Conservation (phyloP, 2,329 filamentous ascomycete species). For the Trichoderma sp. region DNA sequence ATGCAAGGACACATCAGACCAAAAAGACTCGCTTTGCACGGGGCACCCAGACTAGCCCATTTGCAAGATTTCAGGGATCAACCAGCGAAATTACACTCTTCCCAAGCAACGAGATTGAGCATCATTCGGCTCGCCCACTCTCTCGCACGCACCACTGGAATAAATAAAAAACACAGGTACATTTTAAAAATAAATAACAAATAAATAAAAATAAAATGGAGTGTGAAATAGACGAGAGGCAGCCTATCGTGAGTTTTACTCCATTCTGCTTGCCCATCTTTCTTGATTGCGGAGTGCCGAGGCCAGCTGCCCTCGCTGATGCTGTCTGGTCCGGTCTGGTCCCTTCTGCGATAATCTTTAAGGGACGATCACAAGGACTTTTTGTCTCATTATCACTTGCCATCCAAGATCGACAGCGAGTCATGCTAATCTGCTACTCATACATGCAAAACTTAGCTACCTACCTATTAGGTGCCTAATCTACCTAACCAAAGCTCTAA, state of each 20-base stretch:
- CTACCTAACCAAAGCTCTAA: neutral
- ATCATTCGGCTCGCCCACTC: neutral
- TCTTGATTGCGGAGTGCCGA: neutral
- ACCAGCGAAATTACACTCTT: conserved; percentile 2
- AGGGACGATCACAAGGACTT: neutral
- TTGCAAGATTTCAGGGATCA: conserved; percentile 14
- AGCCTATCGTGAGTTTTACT: neutral
- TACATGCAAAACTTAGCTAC: neutral
- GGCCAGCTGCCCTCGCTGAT: neutral
- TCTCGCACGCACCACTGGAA: neutral
- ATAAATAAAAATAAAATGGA: neutral
- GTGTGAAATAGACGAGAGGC: conserved; percentile 2
- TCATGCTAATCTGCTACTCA: neutral
- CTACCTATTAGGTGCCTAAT: neutral
- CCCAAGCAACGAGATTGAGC: conserved; percentile 9
- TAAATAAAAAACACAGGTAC: neutral
- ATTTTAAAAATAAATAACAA: neutral
- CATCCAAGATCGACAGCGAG: neutral
- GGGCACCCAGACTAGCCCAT: neutral
- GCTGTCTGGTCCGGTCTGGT: neutral
- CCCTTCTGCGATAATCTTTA: neutral
- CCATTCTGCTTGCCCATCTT: neutral
- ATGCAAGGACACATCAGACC: neutral
- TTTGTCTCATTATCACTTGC: neutral
- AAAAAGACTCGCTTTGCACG: neutral